A percentile compares a stretch with the other conserved stretches of the same genome.
phyloP scores from a whole-genome alignment of 768 basidiomycete species.

The Termitomyces sp. region DNA sequence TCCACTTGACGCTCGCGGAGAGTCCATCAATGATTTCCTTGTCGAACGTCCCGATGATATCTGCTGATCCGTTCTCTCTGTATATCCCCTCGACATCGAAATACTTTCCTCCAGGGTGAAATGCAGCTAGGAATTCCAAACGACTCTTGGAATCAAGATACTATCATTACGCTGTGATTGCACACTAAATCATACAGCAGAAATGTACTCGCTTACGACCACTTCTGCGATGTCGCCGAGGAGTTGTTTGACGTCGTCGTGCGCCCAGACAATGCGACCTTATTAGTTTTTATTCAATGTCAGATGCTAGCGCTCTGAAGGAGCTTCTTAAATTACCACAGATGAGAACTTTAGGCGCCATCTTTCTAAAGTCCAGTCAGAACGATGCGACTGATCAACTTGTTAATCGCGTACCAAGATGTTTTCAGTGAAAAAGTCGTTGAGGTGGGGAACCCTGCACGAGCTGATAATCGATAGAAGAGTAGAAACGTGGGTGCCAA shows the following conservation, averaged over 20 bases:
- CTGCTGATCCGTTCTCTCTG: conserved; percentile 65
- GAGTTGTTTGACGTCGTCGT: conserved; percentile 64
- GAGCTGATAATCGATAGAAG: background rate
- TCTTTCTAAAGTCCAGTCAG: conserved; percentile 4
- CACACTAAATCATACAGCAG: background rate
- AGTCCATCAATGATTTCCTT: conserved; percentile 70
- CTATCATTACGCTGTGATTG: conserved; percentile 16
- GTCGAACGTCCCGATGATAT: conserved; percentile 74
- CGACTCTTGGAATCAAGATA: conserved; percentile 57
- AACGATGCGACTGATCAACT: background rate
- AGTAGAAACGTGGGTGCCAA: background rate
- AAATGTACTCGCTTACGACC: conserved; percentile 50
- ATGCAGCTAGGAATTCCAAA: conserved; percentile 63
- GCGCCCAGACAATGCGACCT: conserved; percentile 81
- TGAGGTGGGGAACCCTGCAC: background rate
- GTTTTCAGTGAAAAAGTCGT: background rate
- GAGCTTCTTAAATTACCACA: conserved; percentile 18
- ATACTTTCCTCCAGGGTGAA: conserved; percentile 70
- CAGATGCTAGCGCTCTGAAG: background rate
- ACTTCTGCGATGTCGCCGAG: conserved; percentile 70
- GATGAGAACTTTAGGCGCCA: conserved; percentile 27
- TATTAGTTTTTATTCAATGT: background rate
- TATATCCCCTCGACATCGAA: conserved; percentile 72
- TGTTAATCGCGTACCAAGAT: background rate
- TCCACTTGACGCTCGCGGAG: conserved; percentile 71